phyloP scores from a whole-genome alignment of 1,139 yeast species.

The Pichia sp. region DNA sequence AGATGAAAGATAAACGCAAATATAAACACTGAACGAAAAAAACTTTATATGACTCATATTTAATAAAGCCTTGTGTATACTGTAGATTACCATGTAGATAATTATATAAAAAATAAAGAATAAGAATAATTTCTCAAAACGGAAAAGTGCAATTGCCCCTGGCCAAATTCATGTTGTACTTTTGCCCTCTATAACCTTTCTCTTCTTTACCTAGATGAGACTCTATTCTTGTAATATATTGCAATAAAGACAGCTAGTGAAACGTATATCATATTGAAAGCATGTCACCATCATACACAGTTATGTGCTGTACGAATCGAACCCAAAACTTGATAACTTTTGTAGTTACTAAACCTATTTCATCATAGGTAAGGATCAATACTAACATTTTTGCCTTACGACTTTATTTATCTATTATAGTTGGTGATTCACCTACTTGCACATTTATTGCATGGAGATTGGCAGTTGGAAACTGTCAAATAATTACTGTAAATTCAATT shows the following conservation, averaged over 20 bases:
- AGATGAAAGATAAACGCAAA: slow-evolving; percentile 17
- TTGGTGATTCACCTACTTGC: slow-evolving; percentile 21
- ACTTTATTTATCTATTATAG: slow-evolving; percentile 2
- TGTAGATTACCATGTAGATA: neutral
- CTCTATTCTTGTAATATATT: neutral
- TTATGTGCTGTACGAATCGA: slow-evolving; percentile 7
- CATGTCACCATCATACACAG: slow-evolving; percentile 6
- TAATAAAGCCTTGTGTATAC: slow-evolving; percentile 3
- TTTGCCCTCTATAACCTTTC: slow-evolving; percentile 1
- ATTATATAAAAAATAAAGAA: neutral
- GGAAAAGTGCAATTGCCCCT: neutral
- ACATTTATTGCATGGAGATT: slow-evolving; percentile 19
- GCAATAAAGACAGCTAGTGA: neutral
- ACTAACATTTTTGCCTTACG: neutral
- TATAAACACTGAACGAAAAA: slow-evolving; percentile 11
- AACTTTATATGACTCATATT: neutral
- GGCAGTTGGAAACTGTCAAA: slow-evolving; percentile 10
- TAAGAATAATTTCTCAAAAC: neutral
- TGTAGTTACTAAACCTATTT: neutral
- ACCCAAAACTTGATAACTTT: neutral
- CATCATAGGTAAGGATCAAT: neutral
- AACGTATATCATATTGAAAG: neutral
- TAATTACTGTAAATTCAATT: slow-evolving; percentile 3
- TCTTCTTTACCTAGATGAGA: neutral
- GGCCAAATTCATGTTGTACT: neutral